Base-by-base conservation (phyloP, 1,139 yeast species). In the Meyerozyma sp. region DNA sequence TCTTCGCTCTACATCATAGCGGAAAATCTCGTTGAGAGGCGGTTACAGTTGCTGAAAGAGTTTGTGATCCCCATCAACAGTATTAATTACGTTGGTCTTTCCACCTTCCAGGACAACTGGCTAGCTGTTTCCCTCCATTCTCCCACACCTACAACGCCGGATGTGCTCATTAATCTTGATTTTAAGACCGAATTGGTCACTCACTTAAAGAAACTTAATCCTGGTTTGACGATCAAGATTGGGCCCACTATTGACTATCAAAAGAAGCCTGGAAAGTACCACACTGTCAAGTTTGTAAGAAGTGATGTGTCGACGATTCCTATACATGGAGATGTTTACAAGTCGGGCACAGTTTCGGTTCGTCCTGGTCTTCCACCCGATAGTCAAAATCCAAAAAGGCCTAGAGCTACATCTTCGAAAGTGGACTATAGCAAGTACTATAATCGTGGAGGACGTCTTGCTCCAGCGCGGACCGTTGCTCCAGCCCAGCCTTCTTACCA, bases 71-170 rank as follows among this genome's bases (percentile, higher is more conserved):
- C 89, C 11, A 69, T 88, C 3, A 65, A 73, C 10, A 69, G 78
- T 8, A 84, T 94, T 45, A 74, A 72, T 36, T 78, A 79, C 50
- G 79, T 89, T 26, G 84, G 82, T 3, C 61, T 93, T 54, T 85
- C 97, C 0, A 79, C 73, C 38, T 70, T 81, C 46, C 94, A 93
- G 52, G 99, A 94, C 63, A 94, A 91, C 56, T 94, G 99, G 99
- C 63, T 91, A 34, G 95, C 95, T 1, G 63, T 93, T 35, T 82
- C 84, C 26, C 66, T 86, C 45, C 68, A 63, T 42, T 47, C 66
- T 1, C 74, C 75, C 2, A 82, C 79, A 3, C 66, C 78, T 3
- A 61, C 77, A 1, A 70, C 71, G 11, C 90, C 97, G 1, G 99
- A 94, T 66, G 75, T 88, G 6, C 79, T 94, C 48, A 70, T 93